Percentiles rank a stretch among this genome's conserved stretches.
Evolutionary conservation across 345 rosid genomes (phyloP).

Genomic region (Hibiscus mutabilis): DNA sequence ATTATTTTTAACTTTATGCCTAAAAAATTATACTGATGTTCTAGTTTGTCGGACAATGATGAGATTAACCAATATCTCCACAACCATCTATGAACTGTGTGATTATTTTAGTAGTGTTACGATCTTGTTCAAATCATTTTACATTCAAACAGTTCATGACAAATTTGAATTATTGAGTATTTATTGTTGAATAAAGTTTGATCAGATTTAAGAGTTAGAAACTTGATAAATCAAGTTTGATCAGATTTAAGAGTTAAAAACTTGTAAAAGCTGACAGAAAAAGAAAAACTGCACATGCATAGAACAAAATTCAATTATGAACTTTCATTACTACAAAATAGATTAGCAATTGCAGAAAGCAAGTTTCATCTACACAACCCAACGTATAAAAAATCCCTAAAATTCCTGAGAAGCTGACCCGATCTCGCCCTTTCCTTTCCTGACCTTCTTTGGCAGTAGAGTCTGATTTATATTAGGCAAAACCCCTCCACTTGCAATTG

Average conservation of each 20-base stretch:
- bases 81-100: too few relatives aligned
- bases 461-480: constrained; percentile 55
- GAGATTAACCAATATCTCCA: too few relatives aligned
- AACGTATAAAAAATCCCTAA: neutral
- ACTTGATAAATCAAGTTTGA: neutral
- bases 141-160: too few relatives aligned
- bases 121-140: too few relatives aligned
- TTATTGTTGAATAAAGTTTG: too few relatives aligned
- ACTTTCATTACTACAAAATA: neutral
- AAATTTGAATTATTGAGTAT: too few relatives aligned
- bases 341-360: neutral
- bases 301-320: neutral
- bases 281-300: neutral
- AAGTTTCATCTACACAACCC: neutral
- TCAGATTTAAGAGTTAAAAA: neutral
- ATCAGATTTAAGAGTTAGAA: neutral
- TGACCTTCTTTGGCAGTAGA: constrained; percentile 49
- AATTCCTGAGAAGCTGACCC: constrained; percentile 73
- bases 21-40: too few relatives aligned
- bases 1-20: too few relatives aligned
- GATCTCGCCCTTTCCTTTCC: constrained; percentile 48
- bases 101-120: too few relatives aligned
- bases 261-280: neutral
- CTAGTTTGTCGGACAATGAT: too few relatives aligned
- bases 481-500: constrained; percentile 75